phyloP scores from a whole-genome alignment of 805 yeast genomes.

The Scheffersomyces amazonensis region DNA sequence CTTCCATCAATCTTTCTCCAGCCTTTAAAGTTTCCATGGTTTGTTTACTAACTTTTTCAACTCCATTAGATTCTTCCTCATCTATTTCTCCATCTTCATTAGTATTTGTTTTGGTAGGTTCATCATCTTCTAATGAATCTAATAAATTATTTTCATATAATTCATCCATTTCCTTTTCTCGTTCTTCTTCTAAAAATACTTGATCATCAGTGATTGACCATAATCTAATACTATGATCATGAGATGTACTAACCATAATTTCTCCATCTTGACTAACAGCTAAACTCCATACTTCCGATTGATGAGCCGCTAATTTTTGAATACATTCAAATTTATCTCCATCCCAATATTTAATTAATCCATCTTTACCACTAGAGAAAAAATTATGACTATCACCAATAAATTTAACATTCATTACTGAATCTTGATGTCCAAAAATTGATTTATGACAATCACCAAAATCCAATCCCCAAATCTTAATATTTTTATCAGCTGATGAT shows the following conservation, averaged over 20 bases:
- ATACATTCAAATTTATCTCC: conserved; percentile 95
- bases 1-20: conserved; percentile 90
- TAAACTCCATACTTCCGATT: conserved; percentile 90
- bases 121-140: conserved; percentile 61
- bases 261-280: conserved; percentile 73
- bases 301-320: conserved; percentile 80
- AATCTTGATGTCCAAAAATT: conserved; percentile 94
- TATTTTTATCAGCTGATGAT: conserved; percentile 95
- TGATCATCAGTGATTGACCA: conserved; percentile 95
- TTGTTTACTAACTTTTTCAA: conserved; percentile 69
- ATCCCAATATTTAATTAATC: conserved; percentile 92
- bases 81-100: conserved; percentile 33
- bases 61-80: conserved; percentile 50
- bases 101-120: conserved; percentile 14
- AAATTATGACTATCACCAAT: conserved; percentile 85
- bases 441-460: conserved; percentile 99
- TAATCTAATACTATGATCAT: conserved; percentile 89
- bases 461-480: conserved; percentile 97
- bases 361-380: conserved; percentile 88
- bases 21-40: conserved; percentile 91
- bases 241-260: conserved; percentile 78
- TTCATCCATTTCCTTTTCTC: conserved; percentile 94
- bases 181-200: conserved; percentile 94
- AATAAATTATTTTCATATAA: conserved; percentile 79
- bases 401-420: conserved; percentile 85